Evolutionary conservation across 2,329 filamentous ascomycete species (phyloP).

Genomic region (Colletotrichum acutatum): DNA sequence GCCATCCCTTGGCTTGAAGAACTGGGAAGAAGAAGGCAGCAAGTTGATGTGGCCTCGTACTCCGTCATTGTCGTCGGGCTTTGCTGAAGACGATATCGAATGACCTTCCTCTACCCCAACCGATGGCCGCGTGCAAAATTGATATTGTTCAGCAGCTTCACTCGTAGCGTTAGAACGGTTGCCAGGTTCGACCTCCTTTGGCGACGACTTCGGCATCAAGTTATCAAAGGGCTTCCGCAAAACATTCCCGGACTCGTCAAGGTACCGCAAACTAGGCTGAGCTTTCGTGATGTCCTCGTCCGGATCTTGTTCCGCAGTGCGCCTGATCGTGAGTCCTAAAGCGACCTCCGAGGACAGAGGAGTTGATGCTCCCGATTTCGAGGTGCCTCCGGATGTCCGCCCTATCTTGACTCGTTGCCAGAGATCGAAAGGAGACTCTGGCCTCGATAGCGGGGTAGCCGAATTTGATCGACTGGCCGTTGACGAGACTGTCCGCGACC

Average conservation of each 20-base stretch:
- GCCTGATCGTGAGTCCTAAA: too few relatives aligned
- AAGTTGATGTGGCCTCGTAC: neutral
- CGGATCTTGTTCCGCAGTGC: neutral
- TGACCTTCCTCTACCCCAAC: neutral
- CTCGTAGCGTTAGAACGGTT: neutral
- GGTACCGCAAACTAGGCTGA: constrained; percentile 40
- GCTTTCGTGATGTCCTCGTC: constrained; percentile 8
- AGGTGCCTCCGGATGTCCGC: constrained; percentile 14
- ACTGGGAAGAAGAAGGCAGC: constrained; percentile 13
- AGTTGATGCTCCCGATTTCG: neutral
- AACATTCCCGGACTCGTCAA: constrained; percentile 54
- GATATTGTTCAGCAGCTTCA: neutral
- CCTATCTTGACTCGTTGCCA: constrained; percentile 52
- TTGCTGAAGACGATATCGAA: too few relatives aligned
- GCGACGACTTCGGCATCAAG: constrained; percentile 9
- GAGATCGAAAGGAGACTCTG: constrained; percentile 47
- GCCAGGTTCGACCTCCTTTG: neutral
- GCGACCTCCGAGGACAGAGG: neutral
- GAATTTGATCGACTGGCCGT: constrained; percentile 22
- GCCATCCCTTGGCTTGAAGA: neutral
- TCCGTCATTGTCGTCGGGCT: too few relatives aligned
- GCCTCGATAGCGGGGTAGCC: constrained; percentile 13
- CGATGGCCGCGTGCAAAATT: neutral
- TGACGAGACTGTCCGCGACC: neutral
- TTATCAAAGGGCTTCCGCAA: constrained; percentile 58